Base-by-base conservation (phyloP, 805 yeast species). In the Zygotorulaspora danielsina region DNA sequence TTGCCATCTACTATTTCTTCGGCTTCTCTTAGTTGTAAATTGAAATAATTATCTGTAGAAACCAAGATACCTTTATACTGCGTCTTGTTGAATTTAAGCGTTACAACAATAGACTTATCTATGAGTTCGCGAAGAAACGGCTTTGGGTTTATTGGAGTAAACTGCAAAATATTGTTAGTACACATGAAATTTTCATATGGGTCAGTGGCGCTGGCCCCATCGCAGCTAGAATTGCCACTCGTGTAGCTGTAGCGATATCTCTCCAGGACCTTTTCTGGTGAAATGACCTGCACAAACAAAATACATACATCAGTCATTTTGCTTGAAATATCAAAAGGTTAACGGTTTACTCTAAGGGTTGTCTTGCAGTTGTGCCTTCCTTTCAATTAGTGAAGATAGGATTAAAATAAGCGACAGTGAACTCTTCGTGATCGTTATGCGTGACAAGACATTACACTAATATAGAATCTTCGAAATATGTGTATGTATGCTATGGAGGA, bases 41-140 rank as follows among this genome's bases (percentile, higher is more conserved):
- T 93, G 90, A 93, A 90, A 65, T 93, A 93, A 53, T 85, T 84
- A 59, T 93, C 98, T 17, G 85, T 82, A 1, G 95, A 78, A 3
- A 79, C 64, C 31, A 93, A 71, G 15, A 62, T 73, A 1, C 98
- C 98, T 43, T 69, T 75, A 63, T 93, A 93, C 60, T 88, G 95
- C 8, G 95, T 84, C 48, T 76, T 76, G 55, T 88, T 90, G 82
- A 96, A 93, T 59, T 93, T 93, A 46, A 93, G 72, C 41, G 88
- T 76, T 15, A 93, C 90, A 9, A 79, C 66, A 9, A 90, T 88
- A 22, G 66, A 70, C 42, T 80, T 72, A 40, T 81, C 79, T n/a
- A 83, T 71, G 31, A 93, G 74, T 17, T 84, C 80, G 45, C 80
- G 80, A 33, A 93, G 70, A 51, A 80, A 93, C n/a, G 96, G 96